Percentiles rank a stretch among this genome's conserved stretches.
Evolutionary conservation across 2,329 filamentous ascomycete genomes (phyloP).

Genomic region (Diplocarpon rosae): DNA sequence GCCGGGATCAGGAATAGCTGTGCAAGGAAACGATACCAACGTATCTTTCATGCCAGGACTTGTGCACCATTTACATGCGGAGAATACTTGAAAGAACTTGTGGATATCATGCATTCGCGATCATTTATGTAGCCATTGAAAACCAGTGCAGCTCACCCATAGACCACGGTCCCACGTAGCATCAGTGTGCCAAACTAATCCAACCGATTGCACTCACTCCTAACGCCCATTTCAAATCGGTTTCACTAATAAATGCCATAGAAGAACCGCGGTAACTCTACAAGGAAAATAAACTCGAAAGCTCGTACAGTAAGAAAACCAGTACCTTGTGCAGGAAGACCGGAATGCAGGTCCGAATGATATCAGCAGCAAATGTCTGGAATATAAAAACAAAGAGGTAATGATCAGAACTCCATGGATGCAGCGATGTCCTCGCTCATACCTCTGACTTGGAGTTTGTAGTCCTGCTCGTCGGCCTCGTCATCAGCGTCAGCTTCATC

Average conservation of each 20-base stretch:
- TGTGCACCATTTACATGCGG: no score
- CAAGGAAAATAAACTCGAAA: conserved; percentile 3
- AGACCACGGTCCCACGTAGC: no score
- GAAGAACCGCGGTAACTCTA: conserved; percentile 6
- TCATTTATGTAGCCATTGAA: no score
- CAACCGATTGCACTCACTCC: not conserved
- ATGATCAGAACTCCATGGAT: conserved; percentile 40
- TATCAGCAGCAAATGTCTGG: conserved; percentile 5
- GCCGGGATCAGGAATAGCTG: no score
- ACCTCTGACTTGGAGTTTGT: conserved; percentile 37
- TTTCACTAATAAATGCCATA: conserved; percentile 12
- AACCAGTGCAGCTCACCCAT: no score
- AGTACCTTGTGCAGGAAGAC: conserved; percentile 9
- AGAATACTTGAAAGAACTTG: no score
- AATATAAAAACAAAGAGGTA: conserved; percentile 1
- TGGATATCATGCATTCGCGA: no score
- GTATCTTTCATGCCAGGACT: no score
- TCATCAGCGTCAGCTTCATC: conserved; percentile 28
- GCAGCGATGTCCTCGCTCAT: conserved; percentile 53
- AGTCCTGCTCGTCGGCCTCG: conserved; percentile 30
- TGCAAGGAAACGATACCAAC: no score
- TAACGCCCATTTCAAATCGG: conserved; percentile 17
- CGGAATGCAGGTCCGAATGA: conserved; percentile 7
- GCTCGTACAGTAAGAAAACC: conserved; percentile 8
- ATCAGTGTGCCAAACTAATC: not conserved